Evolutionary conservation across 2,329 filamentous ascomycete species (phyloP).

Genomic region (Parascedosporium putredinis): DNA sequence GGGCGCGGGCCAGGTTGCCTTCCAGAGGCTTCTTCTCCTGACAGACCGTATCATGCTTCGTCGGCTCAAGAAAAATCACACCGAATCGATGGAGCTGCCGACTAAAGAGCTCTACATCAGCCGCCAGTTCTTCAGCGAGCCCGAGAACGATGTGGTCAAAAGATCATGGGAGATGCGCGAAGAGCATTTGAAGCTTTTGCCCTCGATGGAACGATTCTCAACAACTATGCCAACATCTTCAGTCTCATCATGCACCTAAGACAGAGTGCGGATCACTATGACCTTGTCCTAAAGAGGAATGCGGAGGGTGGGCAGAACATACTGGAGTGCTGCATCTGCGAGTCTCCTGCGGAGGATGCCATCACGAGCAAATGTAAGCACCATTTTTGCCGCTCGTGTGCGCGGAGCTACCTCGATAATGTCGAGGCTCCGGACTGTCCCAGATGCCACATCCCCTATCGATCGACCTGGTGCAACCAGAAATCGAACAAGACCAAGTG

Average conservation of each 20-base stretch:
- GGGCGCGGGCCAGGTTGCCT: constrained; percentile 56
- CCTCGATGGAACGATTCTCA: constrained; percentile 81
- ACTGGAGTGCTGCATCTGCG: constrained; percentile 86
- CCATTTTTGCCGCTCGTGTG: constrained; percentile 45
- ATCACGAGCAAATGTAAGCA: constrained; percentile 88
- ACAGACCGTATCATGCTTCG: constrained; percentile 93
- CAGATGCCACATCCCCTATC: constrained; percentile 81
- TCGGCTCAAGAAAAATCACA: constrained; percentile 87
- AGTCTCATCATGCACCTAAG: constrained; percentile 99
- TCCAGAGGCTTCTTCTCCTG: constrained; percentile 74
- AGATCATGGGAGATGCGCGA: constrained; percentile 86
- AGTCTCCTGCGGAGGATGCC: constrained; percentile 90
- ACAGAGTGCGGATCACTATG: constrained; percentile 92
- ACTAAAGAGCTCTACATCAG: constrained; percentile 89
- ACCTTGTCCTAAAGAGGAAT: constrained; percentile 84
- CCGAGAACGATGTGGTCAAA: constrained; percentile 93
- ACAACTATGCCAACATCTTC: constrained; percentile 99
- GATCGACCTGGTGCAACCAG: constrained; percentile 90
- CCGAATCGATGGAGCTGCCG: constrained; percentile 88
- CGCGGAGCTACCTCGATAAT: constrained; percentile 53
- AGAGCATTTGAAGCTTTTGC: constrained; percentile 95
- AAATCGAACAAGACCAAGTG: constrained; percentile 83
- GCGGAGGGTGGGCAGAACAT: constrained; percentile 80
- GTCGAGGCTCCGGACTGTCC: constrained; percentile 75
- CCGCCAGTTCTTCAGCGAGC: constrained; percentile 92